Percentiles rank a stretch among this genome's conserved stretches.
Conservation (phyloP, 176 grass and related monocot genomes). For the Aegilops longissima region DNA sequence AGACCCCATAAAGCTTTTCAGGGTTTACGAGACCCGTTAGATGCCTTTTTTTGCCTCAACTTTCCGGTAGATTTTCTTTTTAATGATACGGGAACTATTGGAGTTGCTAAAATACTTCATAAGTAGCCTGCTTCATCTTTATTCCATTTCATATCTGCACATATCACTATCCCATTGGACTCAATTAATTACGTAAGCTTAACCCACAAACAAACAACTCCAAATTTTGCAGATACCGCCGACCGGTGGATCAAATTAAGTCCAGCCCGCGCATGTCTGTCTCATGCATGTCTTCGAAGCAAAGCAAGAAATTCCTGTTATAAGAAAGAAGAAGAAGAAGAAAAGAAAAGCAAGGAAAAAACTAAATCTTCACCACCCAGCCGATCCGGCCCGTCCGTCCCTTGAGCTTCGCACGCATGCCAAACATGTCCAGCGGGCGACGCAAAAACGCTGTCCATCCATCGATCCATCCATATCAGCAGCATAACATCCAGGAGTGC, state of each 20-base stretch:
- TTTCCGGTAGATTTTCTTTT: no score
- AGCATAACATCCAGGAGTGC: slow-evolving; percentile 35
- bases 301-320: slow-evolving; percentile 5
- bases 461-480: neutral
- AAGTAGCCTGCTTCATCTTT: no score
- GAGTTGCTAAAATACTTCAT: no score
- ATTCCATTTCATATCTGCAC: no score
- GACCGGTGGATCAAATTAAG: neutral
- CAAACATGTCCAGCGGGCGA: slow-evolving; percentile 4
- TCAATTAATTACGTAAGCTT: neutral
- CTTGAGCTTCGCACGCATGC: neutral
- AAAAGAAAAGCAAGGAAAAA: neutral
- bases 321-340: neutral
- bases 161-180: no score
- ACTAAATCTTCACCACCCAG: neutral
- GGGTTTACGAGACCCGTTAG: no score
- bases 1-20: no score
- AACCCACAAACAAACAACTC: neutral
- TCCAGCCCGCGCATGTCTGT: neutral
- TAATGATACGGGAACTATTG: no score
- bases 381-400: neutral
- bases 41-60: no score
- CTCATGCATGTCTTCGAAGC: slow-evolving; percentile 1
- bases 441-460: slow-evolving; percentile 14
- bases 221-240: neutral